Evolutionary conservation across 495 filamentous ascomycete genomes (phyloP).

Genomic region (Patellaria atrata): DNA sequence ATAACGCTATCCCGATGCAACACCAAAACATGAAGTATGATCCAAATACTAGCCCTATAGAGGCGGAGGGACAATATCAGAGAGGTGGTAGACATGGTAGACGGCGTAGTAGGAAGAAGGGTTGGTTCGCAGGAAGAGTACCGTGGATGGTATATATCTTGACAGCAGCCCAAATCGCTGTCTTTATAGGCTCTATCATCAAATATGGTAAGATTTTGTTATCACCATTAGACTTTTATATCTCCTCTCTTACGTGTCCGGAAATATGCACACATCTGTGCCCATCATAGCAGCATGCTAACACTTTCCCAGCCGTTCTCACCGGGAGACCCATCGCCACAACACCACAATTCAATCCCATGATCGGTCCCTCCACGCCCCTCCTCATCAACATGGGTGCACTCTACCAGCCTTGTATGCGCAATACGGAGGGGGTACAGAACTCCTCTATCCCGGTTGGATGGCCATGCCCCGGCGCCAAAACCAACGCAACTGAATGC

Average conservation of each 20-base stretch:
- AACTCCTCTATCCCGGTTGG: constrained; percentile 26
- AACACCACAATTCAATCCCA: constrained; percentile 77
- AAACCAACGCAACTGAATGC: constrained; percentile 39
- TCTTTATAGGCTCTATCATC: constrained; percentile 85
- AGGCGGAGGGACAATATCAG: constrained; percentile 26
- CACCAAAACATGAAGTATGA: constrained; percentile 21
- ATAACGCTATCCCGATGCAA: constrained; percentile 50
- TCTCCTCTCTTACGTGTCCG: too few relatives aligned
- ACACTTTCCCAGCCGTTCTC: constrained; percentile 34
- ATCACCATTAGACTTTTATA: too few relatives aligned
- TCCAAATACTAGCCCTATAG: constrained; percentile 13
- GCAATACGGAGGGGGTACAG: constrained; percentile 52
- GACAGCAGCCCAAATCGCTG: constrained; percentile 58
- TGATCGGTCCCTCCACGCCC: constrained; percentile 87
- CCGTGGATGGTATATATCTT: constrained; percentile 75
- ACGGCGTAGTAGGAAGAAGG: constrained; percentile 32
- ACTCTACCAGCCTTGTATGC: constrained; percentile 89
- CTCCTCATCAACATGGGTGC: constrained; percentile 95
- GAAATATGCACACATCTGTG: too few relatives aligned
- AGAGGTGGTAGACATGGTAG: constrained; percentile 33
- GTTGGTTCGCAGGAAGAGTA: constrained; percentile 46
- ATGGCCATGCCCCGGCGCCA: constrained; percentile 66
- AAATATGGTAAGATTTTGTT: constrained; percentile 49
- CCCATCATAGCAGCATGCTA: constrained; percentile 22
- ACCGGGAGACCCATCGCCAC: constrained; percentile 73